phyloP scores from a whole-genome alignment of 2,329 filamentous ascomycete species.

The Exophiala sp. region DNA sequence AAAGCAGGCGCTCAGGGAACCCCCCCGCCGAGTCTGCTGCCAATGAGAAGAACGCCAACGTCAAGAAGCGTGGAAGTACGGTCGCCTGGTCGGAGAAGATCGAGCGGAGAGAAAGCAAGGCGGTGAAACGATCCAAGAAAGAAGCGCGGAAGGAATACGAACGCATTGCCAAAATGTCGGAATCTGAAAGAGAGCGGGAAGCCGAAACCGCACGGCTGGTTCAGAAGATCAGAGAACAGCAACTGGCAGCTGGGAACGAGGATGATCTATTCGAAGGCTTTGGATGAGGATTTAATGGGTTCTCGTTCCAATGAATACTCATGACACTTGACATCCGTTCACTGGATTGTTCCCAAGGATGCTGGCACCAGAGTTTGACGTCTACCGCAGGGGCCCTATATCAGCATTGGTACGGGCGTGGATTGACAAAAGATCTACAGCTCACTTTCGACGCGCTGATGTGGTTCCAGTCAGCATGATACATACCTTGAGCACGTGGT shows the following conservation, averaged over 20 bases:
- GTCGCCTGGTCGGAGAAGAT: slow-evolving; percentile 69
- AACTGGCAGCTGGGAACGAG: slow-evolving; percentile 42
- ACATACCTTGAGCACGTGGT: no score
- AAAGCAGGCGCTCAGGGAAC: slow-evolving; percentile 48
- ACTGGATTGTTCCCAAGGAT: neutral
- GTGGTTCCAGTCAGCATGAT: no score
- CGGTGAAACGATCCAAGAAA: slow-evolving; percentile 59
- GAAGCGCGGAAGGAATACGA: slow-evolving; percentile 59
- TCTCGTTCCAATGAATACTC: no score
- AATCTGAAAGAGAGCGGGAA: slow-evolving; percentile 59
- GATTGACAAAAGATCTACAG: no score
- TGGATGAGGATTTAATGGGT: slow-evolving; percentile 26
- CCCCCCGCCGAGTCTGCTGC: slow-evolving; percentile 24
- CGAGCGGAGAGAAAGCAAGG: slow-evolving; percentile 59
- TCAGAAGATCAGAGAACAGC: slow-evolving; percentile 56
- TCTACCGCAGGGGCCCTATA: no score
- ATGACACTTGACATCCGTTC: no score
- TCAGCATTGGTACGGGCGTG: no score
- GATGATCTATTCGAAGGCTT: slow-evolving; percentile 34
- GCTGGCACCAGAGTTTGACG: no score
- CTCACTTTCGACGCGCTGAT: no score
- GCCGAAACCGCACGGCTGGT: slow-evolving; percentile 60
- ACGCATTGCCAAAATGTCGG: slow-evolving; percentile 59
- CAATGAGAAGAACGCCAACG: slow-evolving; percentile 9
- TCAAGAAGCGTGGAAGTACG: slow-evolving; percentile 50